These are phyloP conservation scores for Colletotrichum chlorophyti DNA, from an alignment of 2,329 filamentous ascomycete genomes.

Conservation along the genomic window DNA sequence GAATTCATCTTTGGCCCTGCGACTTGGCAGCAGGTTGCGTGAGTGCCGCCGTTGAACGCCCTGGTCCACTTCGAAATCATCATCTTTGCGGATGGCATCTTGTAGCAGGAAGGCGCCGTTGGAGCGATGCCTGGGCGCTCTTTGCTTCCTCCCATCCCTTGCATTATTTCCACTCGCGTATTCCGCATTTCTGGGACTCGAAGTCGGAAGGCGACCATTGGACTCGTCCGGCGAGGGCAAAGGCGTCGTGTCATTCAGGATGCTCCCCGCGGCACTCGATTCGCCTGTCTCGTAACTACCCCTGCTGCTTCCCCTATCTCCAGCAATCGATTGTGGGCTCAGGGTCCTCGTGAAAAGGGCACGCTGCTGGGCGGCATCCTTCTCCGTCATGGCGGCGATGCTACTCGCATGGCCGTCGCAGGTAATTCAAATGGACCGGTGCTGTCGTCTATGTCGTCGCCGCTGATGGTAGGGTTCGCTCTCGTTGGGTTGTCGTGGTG, in stretches of 20 bases:
- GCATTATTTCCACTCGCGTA: conserved; percentile 26
- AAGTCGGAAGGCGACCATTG: conserved; percentile 2
- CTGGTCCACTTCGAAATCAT: conserved; percentile 38
- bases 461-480: background rate
- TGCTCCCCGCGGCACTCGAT: conserved; percentile 47
- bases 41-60: conserved; percentile 37
- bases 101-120: conserved; percentile 59
- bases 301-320: conserved; percentile 41
- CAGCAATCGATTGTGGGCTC: conserved; percentile 22
- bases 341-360: conserved; percentile 17
- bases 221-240: conserved; percentile 18
- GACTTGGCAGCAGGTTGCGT: conserved; percentile 29
- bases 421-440: background rate
- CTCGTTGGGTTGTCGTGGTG: background rate
- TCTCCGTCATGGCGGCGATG: conserved; percentile 31
- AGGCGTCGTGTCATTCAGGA: conserved; percentile 31
- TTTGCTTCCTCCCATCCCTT: conserved; percentile 32
- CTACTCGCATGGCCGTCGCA: conserved; percentile 31
- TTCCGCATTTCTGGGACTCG: conserved; percentile 30
- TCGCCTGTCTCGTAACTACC: conserved; percentile 52
- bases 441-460: background rate
- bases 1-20: conserved; percentile 15
- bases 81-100: conserved; percentile 44
- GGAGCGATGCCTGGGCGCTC: conserved; percentile 49
- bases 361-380: conserved; percentile 26